Evolutionary conservation across 371 early-diverging fungal species (phyloP).

Genomic region (Paraphysoderma sedebokerense): DNA sequence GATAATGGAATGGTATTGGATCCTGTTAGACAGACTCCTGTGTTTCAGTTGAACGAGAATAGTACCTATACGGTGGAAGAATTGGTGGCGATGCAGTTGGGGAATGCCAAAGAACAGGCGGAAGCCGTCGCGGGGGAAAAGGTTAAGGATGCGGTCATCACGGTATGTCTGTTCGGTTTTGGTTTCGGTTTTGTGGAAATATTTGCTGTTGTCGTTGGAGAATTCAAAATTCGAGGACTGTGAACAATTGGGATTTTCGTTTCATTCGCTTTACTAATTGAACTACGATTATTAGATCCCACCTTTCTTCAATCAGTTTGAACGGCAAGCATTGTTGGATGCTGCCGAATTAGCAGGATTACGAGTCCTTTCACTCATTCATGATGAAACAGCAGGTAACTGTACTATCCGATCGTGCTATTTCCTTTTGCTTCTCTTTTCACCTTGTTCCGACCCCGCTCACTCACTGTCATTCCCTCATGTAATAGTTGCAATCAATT

Average conservation of each 20-base stretch:
- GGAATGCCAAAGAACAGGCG: constrained; percentile 69
- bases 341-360: constrained; percentile 85
- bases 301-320: constrained; percentile 68
- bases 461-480: neutral
- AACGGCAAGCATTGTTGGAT: constrained; percentile 84
- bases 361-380: constrained; percentile 60
- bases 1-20: constrained; percentile 54
- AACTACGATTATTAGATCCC: no score
- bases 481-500: constrained; percentile 67
- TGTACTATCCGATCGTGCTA: constrained; percentile 1
- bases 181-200: neutral
- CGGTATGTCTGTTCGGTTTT: constrained; percentile 24
- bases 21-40: constrained; percentile 33
- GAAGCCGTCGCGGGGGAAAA: constrained; percentile 51
- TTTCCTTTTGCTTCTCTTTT: neutral
- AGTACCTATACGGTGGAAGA: constrained; percentile 53
- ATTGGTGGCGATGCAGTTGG: constrained; percentile 82
- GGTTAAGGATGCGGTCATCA: constrained; percentile 74
- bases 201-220: neutral
- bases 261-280: no score
- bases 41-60: constrained; percentile 39
- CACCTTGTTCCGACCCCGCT: neutral
- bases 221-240: no score
- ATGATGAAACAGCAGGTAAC: constrained; percentile 81
- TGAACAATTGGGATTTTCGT: no score